phyloP scores from a whole-genome alignment of 495 filamentous ascomycete genomes.

The Aspergillus diversus region DNA sequence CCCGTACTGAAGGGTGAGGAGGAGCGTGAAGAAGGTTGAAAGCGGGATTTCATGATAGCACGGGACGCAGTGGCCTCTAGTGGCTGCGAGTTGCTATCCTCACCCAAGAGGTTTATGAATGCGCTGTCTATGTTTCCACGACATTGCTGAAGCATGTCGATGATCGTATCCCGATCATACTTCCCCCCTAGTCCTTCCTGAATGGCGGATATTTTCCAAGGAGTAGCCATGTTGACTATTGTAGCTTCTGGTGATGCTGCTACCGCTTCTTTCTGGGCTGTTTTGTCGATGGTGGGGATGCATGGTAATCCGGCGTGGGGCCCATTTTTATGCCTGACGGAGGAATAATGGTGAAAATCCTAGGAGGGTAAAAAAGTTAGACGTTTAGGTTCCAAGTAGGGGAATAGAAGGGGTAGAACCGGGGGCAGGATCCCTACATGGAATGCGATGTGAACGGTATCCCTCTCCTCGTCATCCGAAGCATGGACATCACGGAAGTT shows the following conservation, averaged over 20 bases:
- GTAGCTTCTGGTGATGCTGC: background rate
- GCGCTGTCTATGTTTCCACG: constrained; percentile 64
- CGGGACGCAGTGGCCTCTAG: constrained; percentile 31
- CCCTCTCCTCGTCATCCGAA: constrained; percentile 41
- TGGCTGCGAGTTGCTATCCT: constrained; percentile 39
- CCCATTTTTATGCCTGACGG: constrained; percentile 64
- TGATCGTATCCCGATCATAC: constrained; percentile 56
- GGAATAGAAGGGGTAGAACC: constrained; percentile 7
- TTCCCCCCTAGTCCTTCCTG: constrained; percentile 59
- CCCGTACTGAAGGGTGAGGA: constrained; percentile 52
- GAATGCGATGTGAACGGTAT: constrained; percentile 67
- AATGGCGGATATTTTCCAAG: constrained; percentile 68
- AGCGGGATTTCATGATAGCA: constrained; percentile 40
- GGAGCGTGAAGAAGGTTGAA: constrained; percentile 45
- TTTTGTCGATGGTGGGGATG: constrained; percentile 34
- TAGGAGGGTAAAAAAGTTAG: constrained; percentile 7
- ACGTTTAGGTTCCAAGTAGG: background rate
- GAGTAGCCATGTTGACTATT: constrained; percentile 36
- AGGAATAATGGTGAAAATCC: constrained; percentile 75
- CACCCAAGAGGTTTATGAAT: constrained; percentile 60
- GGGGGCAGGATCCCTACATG: constrained; percentile 56
- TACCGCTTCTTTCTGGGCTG: constrained; percentile 23
- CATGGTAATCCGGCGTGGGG: constrained; percentile 60
- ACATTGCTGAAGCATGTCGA: constrained; percentile 60
- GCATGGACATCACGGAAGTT: constrained; percentile 53